phyloP scores from a whole-genome alignment of 2,329 filamentous ascomycete genomes.

The Diplocarpon rosae region DNA sequence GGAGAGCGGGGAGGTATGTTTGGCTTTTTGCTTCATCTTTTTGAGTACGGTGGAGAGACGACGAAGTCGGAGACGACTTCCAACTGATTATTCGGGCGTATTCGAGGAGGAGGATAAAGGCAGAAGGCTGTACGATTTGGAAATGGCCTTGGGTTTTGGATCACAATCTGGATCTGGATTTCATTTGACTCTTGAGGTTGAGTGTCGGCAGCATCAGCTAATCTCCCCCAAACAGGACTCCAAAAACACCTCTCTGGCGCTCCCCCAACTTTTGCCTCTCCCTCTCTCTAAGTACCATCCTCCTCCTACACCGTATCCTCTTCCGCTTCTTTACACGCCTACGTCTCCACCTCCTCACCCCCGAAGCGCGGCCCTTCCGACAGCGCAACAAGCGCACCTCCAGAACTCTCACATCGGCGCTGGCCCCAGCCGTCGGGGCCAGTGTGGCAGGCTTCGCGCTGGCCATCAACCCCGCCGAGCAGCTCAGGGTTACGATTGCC shows the following conservation, averaged over 20 bases:
- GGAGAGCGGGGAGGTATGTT: background rate
- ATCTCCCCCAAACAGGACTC: slow-evolving; percentile 22
- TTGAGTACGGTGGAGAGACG: no score
- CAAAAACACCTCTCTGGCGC: slow-evolving; percentile 45
- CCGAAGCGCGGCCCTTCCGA: slow-evolving; percentile 72
- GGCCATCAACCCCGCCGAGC: slow-evolving; percentile 58
- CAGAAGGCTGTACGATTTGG: no score
- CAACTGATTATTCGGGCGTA: no score
- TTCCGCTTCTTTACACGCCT: slow-evolving; percentile 82
- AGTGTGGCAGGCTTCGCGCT: slow-evolving; percentile 76
- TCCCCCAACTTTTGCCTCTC: slow-evolving; percentile 68
- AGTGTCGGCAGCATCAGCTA: background rate
- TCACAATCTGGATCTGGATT: no score
- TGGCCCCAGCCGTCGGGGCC: slow-evolving; percentile 83
- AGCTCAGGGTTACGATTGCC: slow-evolving; percentile 66
- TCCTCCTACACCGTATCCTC: slow-evolving; percentile 79
- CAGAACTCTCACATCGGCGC: slow-evolving; percentile 64
- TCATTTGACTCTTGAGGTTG: no score
- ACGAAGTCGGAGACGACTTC: no score
- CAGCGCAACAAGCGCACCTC: slow-evolving; percentile 70
- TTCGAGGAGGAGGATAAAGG: no score
- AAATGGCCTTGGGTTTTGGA: no score
- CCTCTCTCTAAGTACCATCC: slow-evolving; percentile 70
- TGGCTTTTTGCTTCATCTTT: background rate
- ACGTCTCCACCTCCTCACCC: slow-evolving; percentile 64